Percentiles rank a stretch among this genome's conserved stretches.
Conservation (phyloP, 2,329 filamentous ascomycete species). For the Aphanocladium album region DNA sequence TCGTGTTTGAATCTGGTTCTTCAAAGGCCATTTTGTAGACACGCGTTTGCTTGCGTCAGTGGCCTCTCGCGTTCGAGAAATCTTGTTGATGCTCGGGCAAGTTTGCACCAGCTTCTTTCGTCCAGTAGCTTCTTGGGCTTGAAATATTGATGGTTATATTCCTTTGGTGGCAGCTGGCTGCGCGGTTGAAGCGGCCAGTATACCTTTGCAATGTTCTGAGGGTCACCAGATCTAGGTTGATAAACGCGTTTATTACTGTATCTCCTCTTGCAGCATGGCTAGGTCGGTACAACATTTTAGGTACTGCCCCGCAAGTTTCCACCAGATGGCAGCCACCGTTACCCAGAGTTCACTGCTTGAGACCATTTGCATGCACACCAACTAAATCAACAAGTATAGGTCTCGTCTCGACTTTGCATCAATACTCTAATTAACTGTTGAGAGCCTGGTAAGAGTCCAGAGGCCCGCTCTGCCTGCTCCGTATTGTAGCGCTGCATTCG, state of each 20-base stretch:
- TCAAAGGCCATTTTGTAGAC: constrained; percentile 24
- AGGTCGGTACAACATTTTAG: not conserved
- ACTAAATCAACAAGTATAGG: not conserved
- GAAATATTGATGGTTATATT: no score
- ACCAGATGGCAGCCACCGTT: not conserved
- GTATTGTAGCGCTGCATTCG: no score
- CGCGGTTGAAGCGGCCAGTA: no score
- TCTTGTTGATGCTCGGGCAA: not conserved
- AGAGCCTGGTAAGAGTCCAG: no score
- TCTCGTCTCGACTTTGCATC: not conserved
- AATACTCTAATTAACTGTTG: not conserved
- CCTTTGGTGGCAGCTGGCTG: no score
- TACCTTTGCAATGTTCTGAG: no score
- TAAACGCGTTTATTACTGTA: no score
- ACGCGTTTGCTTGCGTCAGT: constrained; percentile 2
- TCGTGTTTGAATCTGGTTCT: constrained; percentile 21
- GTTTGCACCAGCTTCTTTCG: not conserved
- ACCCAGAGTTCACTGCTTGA: not conserved
- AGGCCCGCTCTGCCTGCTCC: no score
- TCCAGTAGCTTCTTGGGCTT: no score
- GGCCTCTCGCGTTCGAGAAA: not conserved
- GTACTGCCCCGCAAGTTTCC: not conserved
- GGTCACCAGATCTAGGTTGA: no score
- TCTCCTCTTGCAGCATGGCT: no score
- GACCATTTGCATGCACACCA: no score